Conservation (phyloP, 2,329 filamentous ascomycete species). For the Ciborinia camelliae region DNA sequence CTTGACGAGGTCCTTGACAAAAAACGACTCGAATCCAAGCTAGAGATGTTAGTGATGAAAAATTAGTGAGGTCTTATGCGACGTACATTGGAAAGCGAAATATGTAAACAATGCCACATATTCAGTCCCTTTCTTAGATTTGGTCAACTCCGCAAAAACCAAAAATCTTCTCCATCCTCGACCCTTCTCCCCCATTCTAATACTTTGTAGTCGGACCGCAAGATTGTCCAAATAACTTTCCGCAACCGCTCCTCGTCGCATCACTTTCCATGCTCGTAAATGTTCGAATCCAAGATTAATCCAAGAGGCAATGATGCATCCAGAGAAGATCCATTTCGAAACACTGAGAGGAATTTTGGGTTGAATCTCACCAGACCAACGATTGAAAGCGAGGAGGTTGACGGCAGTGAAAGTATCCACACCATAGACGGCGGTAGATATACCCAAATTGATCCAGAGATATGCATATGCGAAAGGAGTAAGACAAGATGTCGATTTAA, state of each 20-base stretch:
- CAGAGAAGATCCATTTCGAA: conserved; percentile 92
- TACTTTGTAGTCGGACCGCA: conserved; percentile 79
- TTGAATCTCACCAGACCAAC: conserved; percentile 80
- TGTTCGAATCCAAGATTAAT: conserved; percentile 78
- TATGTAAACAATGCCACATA: conserved; percentile 71
- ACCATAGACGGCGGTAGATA: conserved; percentile 80
- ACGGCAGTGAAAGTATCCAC: conserved; percentile 93
- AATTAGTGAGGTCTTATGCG: neutral
- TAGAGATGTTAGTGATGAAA: conserved; percentile 38
- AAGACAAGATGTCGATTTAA: conserved; percentile 77
- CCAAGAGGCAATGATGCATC: conserved; percentile 88
- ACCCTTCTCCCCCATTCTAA: conserved; percentile 64
- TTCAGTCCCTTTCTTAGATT: conserved; percentile 68
- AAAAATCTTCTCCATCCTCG: conserved; percentile 81
- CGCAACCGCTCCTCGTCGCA: conserved; percentile 79
- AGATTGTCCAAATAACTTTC: conserved; percentile 89
- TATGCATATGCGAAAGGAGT: conserved; percentile 78
- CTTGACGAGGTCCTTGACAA: conserved; percentile 88
- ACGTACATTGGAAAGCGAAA: conserved; percentile 61
- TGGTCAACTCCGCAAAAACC: conserved; percentile 69
- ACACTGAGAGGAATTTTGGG: conserved; percentile 73
- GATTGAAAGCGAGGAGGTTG: conserved; percentile 83
- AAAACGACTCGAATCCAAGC: conserved; percentile 86
- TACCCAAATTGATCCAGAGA: conserved; percentile 73
- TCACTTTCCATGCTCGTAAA: conserved; percentile 74